A percentile compares a stretch with the other conserved stretches of the same genome.
phyloP scores from a whole-genome alignment of 176 grass and related monocot species.

The Calamus simplicifolius region DNA sequence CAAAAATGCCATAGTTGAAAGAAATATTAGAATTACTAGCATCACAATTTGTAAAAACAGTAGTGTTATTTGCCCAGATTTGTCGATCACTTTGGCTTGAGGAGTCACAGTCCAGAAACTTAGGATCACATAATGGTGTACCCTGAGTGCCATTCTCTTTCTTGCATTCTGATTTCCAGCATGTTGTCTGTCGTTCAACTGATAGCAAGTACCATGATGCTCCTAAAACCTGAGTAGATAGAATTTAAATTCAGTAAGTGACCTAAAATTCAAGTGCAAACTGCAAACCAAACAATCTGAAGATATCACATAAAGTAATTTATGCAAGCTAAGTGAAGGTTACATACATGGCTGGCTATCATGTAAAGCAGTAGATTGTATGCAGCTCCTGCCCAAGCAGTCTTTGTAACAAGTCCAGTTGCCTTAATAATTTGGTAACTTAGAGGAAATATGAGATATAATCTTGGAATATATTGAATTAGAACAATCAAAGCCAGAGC shows the following conservation, averaged over 20 bases:
- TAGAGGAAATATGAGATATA: constrained; percentile 97
- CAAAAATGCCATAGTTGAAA: constrained; percentile 86
- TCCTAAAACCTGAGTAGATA: constrained; percentile 50
- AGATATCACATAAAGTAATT: too few relatives aligned
- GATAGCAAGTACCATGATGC: constrained; percentile 83
- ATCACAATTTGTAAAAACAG: constrained; percentile 49
- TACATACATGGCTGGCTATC: constrained; percentile 96
- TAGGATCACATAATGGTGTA: constrained; percentile 26
- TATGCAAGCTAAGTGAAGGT: neutral
- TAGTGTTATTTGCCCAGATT: constrained; percentile 32
- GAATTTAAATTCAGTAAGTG: too few relatives aligned
- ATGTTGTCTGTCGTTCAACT: constrained; percentile 79
- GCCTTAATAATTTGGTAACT: constrained; percentile 86
- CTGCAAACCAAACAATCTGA: too few relatives aligned
- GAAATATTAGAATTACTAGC: neutral
- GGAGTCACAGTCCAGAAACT: constrained; percentile 59
- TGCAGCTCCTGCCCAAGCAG: constrained; percentile 85
- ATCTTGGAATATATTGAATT: constrained; percentile 82
- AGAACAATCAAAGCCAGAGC: constrained; percentile 85
- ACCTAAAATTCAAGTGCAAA: too few relatives aligned
- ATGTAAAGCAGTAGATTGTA: constrained; percentile 93
- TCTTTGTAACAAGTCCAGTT: constrained; percentile 86
- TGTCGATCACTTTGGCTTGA: neutral
- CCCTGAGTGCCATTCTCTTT: constrained; percentile 22
- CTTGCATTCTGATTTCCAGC: constrained; percentile 73